A percentile compares a stretch with the other conserved stretches of the same genome.
phyloP scores from a whole-genome alignment of 208 protist species.

The Acanthamoeba royreba region DNA sequence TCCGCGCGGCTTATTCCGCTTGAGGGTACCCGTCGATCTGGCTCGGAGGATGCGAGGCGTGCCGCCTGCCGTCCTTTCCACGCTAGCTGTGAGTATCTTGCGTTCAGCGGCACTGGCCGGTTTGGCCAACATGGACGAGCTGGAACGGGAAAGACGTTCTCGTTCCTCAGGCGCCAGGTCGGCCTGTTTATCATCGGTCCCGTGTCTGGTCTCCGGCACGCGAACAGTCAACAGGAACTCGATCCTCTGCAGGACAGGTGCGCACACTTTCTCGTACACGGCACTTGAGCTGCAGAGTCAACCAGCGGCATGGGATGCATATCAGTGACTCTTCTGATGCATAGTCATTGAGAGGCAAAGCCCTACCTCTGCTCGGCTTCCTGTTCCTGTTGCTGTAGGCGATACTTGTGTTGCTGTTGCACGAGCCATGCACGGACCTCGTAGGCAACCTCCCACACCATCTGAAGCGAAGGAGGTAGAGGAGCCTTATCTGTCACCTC shows the following conservation, averaged over 20 bases:
- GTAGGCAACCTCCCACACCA: conserved; percentile 38
- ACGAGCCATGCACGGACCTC: neutral
- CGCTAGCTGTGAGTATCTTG: neutral
- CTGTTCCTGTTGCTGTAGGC: neutral
- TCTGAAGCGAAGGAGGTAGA: neutral
- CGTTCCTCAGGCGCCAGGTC: neutral
- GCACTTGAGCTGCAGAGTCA: neutral
- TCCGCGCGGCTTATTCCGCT: neutral
- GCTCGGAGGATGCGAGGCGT: neutral
- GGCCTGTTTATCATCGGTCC: neutral
- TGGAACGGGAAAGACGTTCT: conserved; percentile 5
- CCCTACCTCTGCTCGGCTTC: neutral
- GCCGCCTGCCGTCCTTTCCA: neutral
- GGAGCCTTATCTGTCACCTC: neutral
- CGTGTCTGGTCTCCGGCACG: neutral
- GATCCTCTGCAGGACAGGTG: neutral
- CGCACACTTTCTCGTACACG: neutral
- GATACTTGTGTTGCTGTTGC: conserved; percentile 26
- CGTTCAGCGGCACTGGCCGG: neutral
- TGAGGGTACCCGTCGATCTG: conserved; percentile 19
- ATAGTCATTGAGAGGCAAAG: neutral
- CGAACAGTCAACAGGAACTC: neutral
- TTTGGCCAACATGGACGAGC: neutral
- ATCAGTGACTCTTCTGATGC: neutral
- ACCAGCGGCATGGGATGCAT: neutral